Base-by-base conservation (phyloP, 2,329 filamentous ascomycete genomes). In the Volutella citrinella region DNA sequence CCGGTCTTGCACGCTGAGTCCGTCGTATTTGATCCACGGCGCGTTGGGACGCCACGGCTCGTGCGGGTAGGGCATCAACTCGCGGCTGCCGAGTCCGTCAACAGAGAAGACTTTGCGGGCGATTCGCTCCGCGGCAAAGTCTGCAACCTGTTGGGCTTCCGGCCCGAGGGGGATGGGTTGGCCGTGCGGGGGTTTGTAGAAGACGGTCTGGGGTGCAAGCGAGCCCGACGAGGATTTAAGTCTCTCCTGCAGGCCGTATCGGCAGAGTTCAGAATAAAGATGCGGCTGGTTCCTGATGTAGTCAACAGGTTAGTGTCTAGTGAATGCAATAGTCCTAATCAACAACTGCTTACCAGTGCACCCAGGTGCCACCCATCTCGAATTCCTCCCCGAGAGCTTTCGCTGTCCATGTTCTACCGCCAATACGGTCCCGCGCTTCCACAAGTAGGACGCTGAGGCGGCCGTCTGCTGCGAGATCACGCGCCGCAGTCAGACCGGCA, bases 291-390 rank as follows among this genome's bases (percentile, higher is more conserved):
- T 39, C 45, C 46, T 48, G 11, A 11, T n/a, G n/a, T n/a, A n/a
- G n/a, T n/a, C n/a, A n/a, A n/a, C n/a, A n/a, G n/a, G n/a, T n/a
- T n/a, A n/a, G n/a, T n/a, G n/a, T n/a, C n/a, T n/a, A n/a, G n/a
- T n/a, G n/a, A n/a, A n/a, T n/a, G n/a, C n/a, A n/a, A n/a, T n/a
- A n/a, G n/a, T n/a, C n/a, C n/a, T n/a, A n/a, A n/a, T n/a, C n/a
- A n/a, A n/a, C n/a, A n/a, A n/a, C n/a, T n/a, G n/a, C 28, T 14
- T 60, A 28, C 57, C 56, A 60, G 30, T 64, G 60, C 1, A 67
- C 52, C 61, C 63, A 68, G 1, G 64, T 66, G 0, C 64, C 64
- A 9, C 64, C 64, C 59, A 68, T 65, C 31, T 68, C 65, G 23
- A 61, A 54, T 0, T 58, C 53, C 11, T 54, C 54, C 1, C 60